Evolutionary conservation across 164 flowering plant genomes (phyloP), one percentile per base, ranked within the genome.

Genomic region (Litsea cubeba): DNA sequence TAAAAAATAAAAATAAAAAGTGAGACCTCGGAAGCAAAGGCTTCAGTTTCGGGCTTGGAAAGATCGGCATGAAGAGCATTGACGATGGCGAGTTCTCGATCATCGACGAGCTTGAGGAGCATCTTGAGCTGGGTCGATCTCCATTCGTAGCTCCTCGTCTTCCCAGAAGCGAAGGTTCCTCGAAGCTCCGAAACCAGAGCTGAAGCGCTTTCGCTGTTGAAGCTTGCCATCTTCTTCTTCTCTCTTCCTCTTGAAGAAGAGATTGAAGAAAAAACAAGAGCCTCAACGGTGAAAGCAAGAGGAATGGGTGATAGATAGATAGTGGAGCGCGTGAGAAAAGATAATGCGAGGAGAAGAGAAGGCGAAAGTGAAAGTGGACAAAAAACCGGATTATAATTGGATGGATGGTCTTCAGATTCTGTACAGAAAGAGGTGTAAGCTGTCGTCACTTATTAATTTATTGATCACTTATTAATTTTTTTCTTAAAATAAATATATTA

Each of bases 141-240:
- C 78, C 78, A 76, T 30, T 71, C 74, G 65, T 71, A 76, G 65
- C 68, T 57, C 78, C 49, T 76, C 50, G 78, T 76, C 74, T 28
- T 76, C 51, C 78, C 78, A 26, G 68, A 24, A 8, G 30, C 51
- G 32, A 71, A 71, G 17, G 54, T 65, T 50, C 10, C 14, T 57
- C 78, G 32, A 6, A 76, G 74, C 70, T 76, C 78, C 25, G 18
- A 4, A 20, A 69, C 68, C 15, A 73, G 64, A 23, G 6, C 23
- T 0, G 63, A 49, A 12, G 76, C 75, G 12, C 22, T 40, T 24
- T 72, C 70, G 7, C 50, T 50, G 49, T 66, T 65, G 14, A 67
- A 72, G 4, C 25, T 28, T 23, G 3, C 50, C 65, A 63, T 22
- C 23, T 63, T 24, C 28, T 24, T 63, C 66, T 63, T 62, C 25